Evolutionary conservation across 2,329 filamentous ascomycete genomes (phyloP).

Genomic region (Beauveria sp.): DNA sequence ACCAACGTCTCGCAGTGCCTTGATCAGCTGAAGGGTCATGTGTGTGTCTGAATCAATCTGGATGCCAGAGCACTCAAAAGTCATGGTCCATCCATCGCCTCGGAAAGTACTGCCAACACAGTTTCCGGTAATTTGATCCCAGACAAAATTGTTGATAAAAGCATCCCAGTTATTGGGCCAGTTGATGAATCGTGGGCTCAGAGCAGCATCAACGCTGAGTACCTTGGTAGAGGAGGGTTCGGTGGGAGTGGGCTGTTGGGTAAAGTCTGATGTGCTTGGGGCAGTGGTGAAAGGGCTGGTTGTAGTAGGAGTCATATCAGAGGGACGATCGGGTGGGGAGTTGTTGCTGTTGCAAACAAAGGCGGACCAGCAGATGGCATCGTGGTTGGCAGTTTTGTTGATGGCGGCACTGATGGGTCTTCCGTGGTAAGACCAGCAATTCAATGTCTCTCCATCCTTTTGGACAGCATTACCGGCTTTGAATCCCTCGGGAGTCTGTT

Average conservation of each 20-base stretch:
- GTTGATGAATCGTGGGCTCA: conserved; percentile 33
- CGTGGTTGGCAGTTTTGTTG: conserved; percentile 30
- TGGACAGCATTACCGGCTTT: conserved; percentile 33
- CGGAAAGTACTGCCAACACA: conserved; percentile 26
- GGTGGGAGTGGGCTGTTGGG: conserved; percentile 24
- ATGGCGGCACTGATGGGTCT: conserved; percentile 30
- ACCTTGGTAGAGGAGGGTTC: conserved; percentile 21
- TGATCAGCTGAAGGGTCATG: conserved; percentile 32
- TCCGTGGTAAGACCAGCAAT: conserved; percentile 35
- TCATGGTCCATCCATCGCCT: conserved; percentile 29
- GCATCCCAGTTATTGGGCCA: conserved; percentile 31
- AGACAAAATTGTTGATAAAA: conserved; percentile 33
- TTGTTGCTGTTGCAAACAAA: conserved; percentile 34
- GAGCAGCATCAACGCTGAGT: conserved; percentile 24
- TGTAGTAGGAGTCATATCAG: conserved; percentile 28
- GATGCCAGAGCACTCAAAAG: conserved; percentile 28
- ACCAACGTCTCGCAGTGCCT: conserved; percentile 30
- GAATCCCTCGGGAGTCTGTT: conserved; percentile 32
- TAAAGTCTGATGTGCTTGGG: conserved; percentile 25
- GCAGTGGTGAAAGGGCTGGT: conserved; percentile 26
- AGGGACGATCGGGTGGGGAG: conserved; percentile 25
- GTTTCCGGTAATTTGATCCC: conserved; percentile 29
- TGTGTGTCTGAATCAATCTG: conserved; percentile 32
- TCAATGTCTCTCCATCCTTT: conserved; percentile 30
- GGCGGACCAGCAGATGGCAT: conserved; percentile 32